A percentile compares a stretch with the other conserved stretches of the same genome.
Conservation (phyloP, 805 yeast genomes). For the Yarrowia alimentaria region DNA sequence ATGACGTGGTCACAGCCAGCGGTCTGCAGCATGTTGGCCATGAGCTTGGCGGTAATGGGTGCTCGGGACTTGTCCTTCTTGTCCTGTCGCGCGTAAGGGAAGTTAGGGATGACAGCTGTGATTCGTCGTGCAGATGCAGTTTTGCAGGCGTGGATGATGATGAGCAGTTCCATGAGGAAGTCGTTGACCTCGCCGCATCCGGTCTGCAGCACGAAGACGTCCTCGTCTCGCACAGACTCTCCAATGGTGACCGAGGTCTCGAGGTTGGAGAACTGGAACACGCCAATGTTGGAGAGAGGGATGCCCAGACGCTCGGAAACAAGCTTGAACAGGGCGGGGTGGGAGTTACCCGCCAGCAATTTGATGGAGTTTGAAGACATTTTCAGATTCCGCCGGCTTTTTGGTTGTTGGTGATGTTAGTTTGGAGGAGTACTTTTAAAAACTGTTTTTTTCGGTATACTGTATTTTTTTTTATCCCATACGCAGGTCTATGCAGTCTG, state of each 20-base stretch:
- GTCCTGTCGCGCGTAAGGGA: slow-evolving; percentile 97
- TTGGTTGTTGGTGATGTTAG: neutral
- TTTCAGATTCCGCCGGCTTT: neutral
- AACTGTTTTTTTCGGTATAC: neutral
- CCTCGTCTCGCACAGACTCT: slow-evolving; percentile 88
- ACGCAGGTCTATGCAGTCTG: slow-evolving; percentile 11
- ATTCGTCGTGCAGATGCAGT: slow-evolving; percentile 94
- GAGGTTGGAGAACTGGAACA: slow-evolving; percentile 79
- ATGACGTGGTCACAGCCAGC: slow-evolving; percentile 96
- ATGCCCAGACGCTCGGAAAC: slow-evolving; percentile 68
- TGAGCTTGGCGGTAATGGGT: slow-evolving; percentile 90
- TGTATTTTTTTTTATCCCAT: neutral
- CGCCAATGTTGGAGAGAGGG: slow-evolving; percentile 70
- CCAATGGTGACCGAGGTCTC: slow-evolving; percentile 88
- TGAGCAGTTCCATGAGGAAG: slow-evolving; percentile 77
- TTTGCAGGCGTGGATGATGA: slow-evolving; percentile 90
- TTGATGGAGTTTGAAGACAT: slow-evolving; percentile 50
- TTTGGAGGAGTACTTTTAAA: neutral
- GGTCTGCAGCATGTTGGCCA: slow-evolving; percentile 86
- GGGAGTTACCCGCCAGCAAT: slow-evolving; percentile 71
- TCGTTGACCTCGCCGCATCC: slow-evolving; percentile 87
- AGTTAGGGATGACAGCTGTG: slow-evolving; percentile 92
- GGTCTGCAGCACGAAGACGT: slow-evolving; percentile 79
- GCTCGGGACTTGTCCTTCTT: slow-evolving; percentile 95
- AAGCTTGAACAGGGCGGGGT: slow-evolving; percentile 73